Base-by-base conservation (phyloP, 2,329 filamentous ascomycete genomes). In the Trichophyton equinum region DNA sequence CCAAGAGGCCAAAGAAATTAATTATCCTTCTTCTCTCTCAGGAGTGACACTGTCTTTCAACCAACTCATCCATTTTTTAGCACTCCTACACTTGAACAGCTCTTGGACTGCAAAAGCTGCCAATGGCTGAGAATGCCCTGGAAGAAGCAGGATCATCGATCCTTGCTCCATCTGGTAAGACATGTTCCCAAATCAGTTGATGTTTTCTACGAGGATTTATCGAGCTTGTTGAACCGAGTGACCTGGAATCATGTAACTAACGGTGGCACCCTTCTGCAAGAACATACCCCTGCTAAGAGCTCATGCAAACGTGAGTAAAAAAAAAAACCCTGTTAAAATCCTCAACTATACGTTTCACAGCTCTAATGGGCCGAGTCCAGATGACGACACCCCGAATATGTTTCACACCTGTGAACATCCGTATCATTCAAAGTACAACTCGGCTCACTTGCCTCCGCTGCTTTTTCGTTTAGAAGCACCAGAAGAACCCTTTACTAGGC, bases 331-430 rank as follows among this genome's bases (percentile, higher is more conserved):
- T 36, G 6, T 33, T 15, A 9, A 22, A 27, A 27, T 11, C 46
- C 46, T 9, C 8, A 6, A 25, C 11, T n/a, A 51, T 51, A 30
- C 7, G 20, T 11, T 38, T 38, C 9, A 5, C 13, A 4, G 36
- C 8, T 18, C 27, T 55, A 13, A 55, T 9, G 51, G 25, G 27
- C 33, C n/a, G 51, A 36, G 18, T 20, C 7, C 9, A 55, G 51
- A 55, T 36, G 27, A 55, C 20, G 51, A n/a, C n/a, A 18, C 9
- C 13, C 51, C 51, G 18, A 18, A n/a, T 30, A 55, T 55, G n/a
- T 44, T 61, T 22, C 68, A 70, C 53, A 70, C 68, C 8, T 70
- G 68, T 53, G 3, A 27, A n/a, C 67, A 69, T 47, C 61, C 64
- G 7, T 62, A 68, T 49, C 67, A 68, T 49, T 62, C 63, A 2